Percentiles rank a stretch among this genome's conserved stretches.
phyloP scores from a whole-genome alignment of 164 flowering plant genomes.

The Brasenia schreberi region DNA sequence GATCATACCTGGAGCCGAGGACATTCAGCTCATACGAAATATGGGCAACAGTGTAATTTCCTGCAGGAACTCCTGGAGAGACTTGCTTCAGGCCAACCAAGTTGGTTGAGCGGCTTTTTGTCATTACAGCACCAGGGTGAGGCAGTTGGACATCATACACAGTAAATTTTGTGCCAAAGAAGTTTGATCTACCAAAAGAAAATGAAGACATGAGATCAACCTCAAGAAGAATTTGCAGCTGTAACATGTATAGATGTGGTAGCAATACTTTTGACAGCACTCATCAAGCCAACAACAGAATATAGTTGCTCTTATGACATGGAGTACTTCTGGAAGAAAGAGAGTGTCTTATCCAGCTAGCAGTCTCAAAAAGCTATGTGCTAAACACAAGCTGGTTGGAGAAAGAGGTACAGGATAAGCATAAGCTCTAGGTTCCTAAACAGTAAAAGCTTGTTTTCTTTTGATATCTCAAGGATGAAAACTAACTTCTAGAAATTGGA shows the following conservation, averaged over 20 bases:
- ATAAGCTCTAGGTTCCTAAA: no score
- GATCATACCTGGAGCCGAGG: constrained; percentile 57
- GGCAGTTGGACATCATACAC: constrained; percentile 88
- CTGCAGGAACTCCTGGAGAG: constrained; percentile 50
- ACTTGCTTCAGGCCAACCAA: constrained; percentile 49
- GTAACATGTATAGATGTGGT: no score
- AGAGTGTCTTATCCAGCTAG: no score
- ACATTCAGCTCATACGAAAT: constrained; percentile 65
- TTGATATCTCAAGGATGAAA: not conserved
- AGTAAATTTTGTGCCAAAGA: constrained; percentile 82
- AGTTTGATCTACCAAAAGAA: constrained; percentile 63
- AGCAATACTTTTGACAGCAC: no score
- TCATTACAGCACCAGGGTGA: constrained; percentile 27
- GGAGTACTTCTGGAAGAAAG: no score
- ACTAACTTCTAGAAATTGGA: not conserved
- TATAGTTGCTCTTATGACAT: no score
- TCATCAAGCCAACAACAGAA: no score
- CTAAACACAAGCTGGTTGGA: no score
- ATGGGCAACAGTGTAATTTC: constrained; percentile 57
- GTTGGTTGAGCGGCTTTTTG: constrained; percentile 51
- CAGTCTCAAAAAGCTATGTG: no score
- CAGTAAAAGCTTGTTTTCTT: no score
- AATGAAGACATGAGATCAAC: not conserved
- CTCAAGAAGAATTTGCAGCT: no score
- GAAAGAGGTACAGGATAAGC: no score